Percentiles rank a stretch among this genome's conserved stretches.
Evolutionary conservation across 805 yeast genomes (phyloP).

Genomic region (Candida namnaoensis): DNA sequence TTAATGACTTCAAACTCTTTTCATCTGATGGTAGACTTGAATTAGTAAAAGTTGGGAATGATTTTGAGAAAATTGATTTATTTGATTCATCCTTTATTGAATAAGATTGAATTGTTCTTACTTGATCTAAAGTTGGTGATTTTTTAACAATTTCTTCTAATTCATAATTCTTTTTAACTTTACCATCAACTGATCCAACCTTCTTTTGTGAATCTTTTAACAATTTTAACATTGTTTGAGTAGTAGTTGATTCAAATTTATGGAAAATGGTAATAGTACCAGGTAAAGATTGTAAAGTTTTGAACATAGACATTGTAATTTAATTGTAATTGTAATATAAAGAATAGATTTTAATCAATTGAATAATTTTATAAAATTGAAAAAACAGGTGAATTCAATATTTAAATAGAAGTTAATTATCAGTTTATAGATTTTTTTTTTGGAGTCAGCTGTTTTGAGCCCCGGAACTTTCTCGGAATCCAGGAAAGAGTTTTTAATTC

Average conservation of each 20-base stretch:
- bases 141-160: slow-evolving; percentile 4
- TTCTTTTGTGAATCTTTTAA: slow-evolving; percentile 15
- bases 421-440: too few relatives aligned
- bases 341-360: too few relatives aligned
- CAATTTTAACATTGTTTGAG: slow-evolving; percentile 7
- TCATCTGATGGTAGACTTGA: slow-evolving; percentile 4
- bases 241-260: slow-evolving; percentile 17
- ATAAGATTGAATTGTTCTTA: slow-evolving; percentile 11
- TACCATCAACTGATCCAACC: slow-evolving; percentile 13
- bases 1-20: slow-evolving; percentile 7
- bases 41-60: slow-evolving; percentile 14
- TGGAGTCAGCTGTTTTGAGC: too few relatives aligned
- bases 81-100: slow-evolving; percentile 4
- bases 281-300: slow-evolving; percentile 33
- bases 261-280: slow-evolving; percentile 37
- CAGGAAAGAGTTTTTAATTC: too few relatives aligned
- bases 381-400: too few relatives aligned
- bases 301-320: slow-evolving; percentile 37
- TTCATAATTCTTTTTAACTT: slow-evolving; percentile 14
- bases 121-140: slow-evolving; percentile 18
- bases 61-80: slow-evolving; percentile 6
- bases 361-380: too few relatives aligned
- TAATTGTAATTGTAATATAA: too few relatives aligned
- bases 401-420: too few relatives aligned
- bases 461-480: too few relatives aligned